These are phyloP conservation scores for Coniochaeta sp. DNA, from an alignment of 2,329 filamentous ascomycete genomes.

Conservation along the genomic window DNA sequence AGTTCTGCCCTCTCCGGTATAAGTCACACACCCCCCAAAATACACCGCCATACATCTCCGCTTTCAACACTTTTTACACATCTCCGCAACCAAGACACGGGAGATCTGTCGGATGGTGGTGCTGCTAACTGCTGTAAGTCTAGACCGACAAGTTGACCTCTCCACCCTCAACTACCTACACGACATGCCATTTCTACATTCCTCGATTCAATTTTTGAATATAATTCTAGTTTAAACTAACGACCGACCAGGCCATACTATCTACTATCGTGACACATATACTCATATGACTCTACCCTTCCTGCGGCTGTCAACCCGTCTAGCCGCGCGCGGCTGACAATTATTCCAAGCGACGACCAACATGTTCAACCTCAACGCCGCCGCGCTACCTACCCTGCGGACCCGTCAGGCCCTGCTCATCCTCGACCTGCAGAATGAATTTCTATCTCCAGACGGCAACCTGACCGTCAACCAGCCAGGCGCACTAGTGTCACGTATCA, in stretches of 20 bases:
- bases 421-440: conserved; percentile 88
- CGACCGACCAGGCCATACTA: neutral
- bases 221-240: too few species aligned
- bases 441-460: conserved; percentile 61
- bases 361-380: conserved; percentile 52
- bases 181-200: too few species aligned
- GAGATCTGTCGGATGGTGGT: too few species aligned
- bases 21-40: too few species aligned
- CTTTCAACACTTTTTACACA: too few species aligned
- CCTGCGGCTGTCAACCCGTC: neutral
- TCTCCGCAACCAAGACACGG: too few species aligned
- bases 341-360: too few species aligned
- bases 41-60: too few species aligned
- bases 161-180: neutral
- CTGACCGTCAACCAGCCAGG: conserved; percentile 58
- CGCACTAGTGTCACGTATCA: conserved; percentile 61
- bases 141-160: neutral
- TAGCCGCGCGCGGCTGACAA: conserved; percentile 8
- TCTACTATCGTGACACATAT: neutral
- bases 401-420: conserved; percentile 68
- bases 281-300: neutral
- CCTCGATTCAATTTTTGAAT: too few species aligned
- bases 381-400: conserved; percentile 47
- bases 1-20: too few species aligned
- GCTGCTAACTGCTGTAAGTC: neutral